These are phyloP conservation scores for Globisporangium spiculum DNA, from an alignment of 352 stramenopile genomes.

Conservation along the genomic window DNA sequence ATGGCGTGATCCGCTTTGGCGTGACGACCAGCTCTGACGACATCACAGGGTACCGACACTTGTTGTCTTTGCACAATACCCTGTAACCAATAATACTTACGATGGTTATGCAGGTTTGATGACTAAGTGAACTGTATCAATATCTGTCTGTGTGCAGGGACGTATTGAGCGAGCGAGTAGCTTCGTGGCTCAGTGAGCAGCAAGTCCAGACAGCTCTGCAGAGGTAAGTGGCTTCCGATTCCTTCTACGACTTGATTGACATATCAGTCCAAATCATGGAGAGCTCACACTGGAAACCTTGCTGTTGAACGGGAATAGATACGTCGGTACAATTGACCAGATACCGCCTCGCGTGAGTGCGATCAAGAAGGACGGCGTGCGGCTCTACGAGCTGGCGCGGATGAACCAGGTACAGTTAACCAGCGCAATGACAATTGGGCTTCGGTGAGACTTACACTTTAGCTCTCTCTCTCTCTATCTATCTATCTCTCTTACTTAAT, in stretches of 20 bases:
- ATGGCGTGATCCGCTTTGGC: slow-evolving; percentile 68
- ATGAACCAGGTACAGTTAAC: slow-evolving; percentile 37
- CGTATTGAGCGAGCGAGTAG: slow-evolving; percentile 44
- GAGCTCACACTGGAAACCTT: background rate
- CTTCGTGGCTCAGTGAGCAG: slow-evolving; percentile 52
- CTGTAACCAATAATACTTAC: no score
- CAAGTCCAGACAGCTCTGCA: slow-evolving; percentile 36
- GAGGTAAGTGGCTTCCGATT: slow-evolving; percentile 26
- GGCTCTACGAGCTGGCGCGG: slow-evolving; percentile 75
- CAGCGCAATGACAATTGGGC: background rate
- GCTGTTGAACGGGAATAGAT: slow-evolving; percentile 31
- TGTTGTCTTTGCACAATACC: background rate
- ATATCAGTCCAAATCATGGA: no score
- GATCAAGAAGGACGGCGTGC: slow-evolving; percentile 72
- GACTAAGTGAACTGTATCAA: no score
- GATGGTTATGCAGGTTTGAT: background rate
- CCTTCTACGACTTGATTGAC: background rate
- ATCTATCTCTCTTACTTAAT: background rate
- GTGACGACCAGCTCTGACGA: slow-evolving; percentile 82
- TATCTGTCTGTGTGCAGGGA: slow-evolving; percentile 24
- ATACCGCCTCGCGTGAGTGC: slow-evolving; percentile 76
- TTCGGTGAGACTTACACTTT: background rate
- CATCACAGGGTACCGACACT: slow-evolving; percentile 52
- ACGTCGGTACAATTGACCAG: slow-evolving; percentile 75
- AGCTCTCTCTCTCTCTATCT: background rate